These are phyloP conservation scores for Anthostomella pinea DNA, from an alignment of 2,329 filamentous ascomycete genomes.

Conservation along the genomic window DNA sequence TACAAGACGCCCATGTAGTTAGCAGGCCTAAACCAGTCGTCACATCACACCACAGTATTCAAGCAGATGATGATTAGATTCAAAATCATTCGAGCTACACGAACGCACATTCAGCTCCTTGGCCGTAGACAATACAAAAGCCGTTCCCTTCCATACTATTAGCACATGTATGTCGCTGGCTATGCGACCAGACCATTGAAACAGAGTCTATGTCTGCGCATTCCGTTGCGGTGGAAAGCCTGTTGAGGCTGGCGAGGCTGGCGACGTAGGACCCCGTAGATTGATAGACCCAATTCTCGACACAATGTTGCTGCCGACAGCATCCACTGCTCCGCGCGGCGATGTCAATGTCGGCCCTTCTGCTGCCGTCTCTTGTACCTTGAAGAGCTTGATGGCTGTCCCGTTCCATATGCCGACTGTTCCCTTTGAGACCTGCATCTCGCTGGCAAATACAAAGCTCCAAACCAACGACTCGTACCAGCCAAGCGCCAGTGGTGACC, in stretches of 20 bases:
- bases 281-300: slow-evolving; percentile 81
- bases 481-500: slow-evolving; percentile 83
- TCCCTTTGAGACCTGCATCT: slow-evolving; percentile 83
- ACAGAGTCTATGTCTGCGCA: not conserved
- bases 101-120: too few species aligned
- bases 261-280: slow-evolving; percentile 47
- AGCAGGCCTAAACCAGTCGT: too few species aligned
- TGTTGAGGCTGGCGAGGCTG: slow-evolving; percentile 33
- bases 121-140: too few species aligned
- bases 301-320: slow-evolving; percentile 86
- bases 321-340: slow-evolving; percentile 87
- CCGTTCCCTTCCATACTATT: too few species aligned
- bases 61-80: too few species aligned
- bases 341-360: slow-evolving; percentile 78
- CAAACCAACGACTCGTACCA: slow-evolving; percentile 97
- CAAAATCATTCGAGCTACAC: too few species aligned
- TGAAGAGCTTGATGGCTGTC: slow-evolving; percentile 83
- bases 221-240: slow-evolving; percentile 17
- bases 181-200: too few species aligned
- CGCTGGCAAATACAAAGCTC: slow-evolving; percentile 87
- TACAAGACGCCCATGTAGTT: too few species aligned
- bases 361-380: slow-evolving; percentile 79
- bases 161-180: too few species aligned
- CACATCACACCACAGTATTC: too few species aligned
- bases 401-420: slow-evolving; percentile 94